Evolutionary conservation across 108 stramenopile genomes (phyloP).

Genomic region (Nitzschia palea): DNA sequence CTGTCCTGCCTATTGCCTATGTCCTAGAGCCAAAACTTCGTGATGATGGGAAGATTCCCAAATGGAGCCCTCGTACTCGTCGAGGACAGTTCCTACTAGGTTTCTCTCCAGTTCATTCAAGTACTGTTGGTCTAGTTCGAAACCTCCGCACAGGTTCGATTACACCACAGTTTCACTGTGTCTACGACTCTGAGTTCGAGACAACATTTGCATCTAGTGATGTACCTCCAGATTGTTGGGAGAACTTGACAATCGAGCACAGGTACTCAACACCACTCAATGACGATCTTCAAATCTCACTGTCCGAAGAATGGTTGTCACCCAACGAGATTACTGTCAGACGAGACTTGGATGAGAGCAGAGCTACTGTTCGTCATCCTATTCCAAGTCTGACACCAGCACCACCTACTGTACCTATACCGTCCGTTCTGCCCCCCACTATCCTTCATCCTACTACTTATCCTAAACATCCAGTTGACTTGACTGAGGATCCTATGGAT

Average conservation of each 20-base stretch:
- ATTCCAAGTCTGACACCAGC: background rate
- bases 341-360: background rate
- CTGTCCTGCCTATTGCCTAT: slow-evolving; percentile 44
- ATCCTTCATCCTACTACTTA: background rate
- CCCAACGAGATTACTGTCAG: background rate
- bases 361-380: background rate
- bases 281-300: background rate
- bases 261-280: background rate
- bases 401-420: background rate
- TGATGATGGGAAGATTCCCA: slow-evolving; percentile 33
- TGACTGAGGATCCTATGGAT: background rate
- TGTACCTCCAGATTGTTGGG: background rate
- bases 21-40: slow-evolving; percentile 27
- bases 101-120: no score
- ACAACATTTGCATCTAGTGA: slow-evolving; percentile 1
- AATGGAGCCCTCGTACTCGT: slow-evolving; percentile 23
- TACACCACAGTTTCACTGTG: slow-evolving; percentile 42
- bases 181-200: slow-evolving; percentile 39
- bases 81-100: no score
- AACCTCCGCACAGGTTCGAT: slow-evolving; percentile 34
- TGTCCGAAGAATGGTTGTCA: slow-evolving; percentile 5
- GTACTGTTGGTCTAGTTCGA: no score
- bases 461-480: background rate
- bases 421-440: background rate
- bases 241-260: background rate